Evolutionary conservation across 305 asterid species (phyloP), one percentile per base, ranked within the genome.

Genomic region (Plantago coronopus): DNA sequence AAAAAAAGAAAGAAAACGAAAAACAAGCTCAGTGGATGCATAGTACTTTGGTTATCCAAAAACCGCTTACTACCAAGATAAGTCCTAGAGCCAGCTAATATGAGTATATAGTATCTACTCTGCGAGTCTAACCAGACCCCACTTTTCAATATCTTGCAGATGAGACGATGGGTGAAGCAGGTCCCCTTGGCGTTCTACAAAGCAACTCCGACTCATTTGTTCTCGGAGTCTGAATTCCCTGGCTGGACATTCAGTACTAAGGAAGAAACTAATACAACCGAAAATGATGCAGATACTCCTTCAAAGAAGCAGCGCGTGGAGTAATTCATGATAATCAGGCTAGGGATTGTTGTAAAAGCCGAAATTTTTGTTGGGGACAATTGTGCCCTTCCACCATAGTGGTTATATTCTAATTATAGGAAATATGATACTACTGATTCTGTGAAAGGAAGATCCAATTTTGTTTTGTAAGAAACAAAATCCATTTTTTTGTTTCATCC

Each of bases 111-210:
- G 15, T 23, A 54, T 6, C 17, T 25, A 25, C 3, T 54, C 2
- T 8, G 3, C 16, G 58, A 16, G 17, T 40, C 40, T 53, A 53
- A 54, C 31, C 16, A n/a, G 18, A 38, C 44, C 64, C 45, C 25
- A 21, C 44, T 7, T 44, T 50, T 12, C 3, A 29, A 12, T 31
- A 31, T 20, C 51, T 74, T 76, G 74, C 88, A 91, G 98, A 80
- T 86, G 48, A 73, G 95, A 70, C 74, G 97, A 48, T 79, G 98
- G 78, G 88, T 86, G 21, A 89, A 89, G 72, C 96, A 91, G 75
- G 96, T 88, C 29, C 90, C 96, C 0, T 63, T 88, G 80, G 98
- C 96, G 27, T 91, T 91, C 84, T 86, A 89, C 79, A 84, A 81
- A 66, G 57, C 85, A 40, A 78, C 94, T 69, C 98, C 97, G 16